A percentile compares a stretch with the other conserved stretches of the same genome.
phyloP scores from a whole-genome alignment of 2,329 filamentous ascomycete species.

The Xylariales sp. region DNA sequence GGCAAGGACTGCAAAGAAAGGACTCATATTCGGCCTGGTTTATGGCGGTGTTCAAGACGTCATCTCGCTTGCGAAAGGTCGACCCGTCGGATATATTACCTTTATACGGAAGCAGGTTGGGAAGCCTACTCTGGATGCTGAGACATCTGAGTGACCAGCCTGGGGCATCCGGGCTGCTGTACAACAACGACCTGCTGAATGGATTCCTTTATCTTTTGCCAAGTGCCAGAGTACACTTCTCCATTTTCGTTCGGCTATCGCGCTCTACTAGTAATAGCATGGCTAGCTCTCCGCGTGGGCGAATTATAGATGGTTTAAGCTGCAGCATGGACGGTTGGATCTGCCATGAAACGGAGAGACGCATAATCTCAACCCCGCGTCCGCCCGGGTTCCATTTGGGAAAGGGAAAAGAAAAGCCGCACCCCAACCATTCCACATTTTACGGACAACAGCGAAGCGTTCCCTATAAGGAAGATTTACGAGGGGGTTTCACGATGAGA shows the following conservation, averaged over 20 bases:
- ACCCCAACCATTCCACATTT: not conserved
- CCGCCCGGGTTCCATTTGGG: not conserved
- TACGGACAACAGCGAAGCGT: not conserved
- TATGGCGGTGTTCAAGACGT: slow-evolving; percentile 87
- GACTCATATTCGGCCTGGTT: slow-evolving; percentile 79
- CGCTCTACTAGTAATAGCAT: slow-evolving; percentile 18
- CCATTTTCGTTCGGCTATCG: slow-evolving; percentile 21
- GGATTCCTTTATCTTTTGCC: not conserved
- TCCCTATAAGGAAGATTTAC: not conserved
- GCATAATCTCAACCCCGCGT: slow-evolving; percentile 17
- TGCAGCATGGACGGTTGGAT: slow-evolving; percentile 24
- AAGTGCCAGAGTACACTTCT: not conserved
- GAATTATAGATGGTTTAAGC: slow-evolving; percentile 22
- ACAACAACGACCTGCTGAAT: slow-evolving; percentile 2
- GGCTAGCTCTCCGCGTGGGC: slow-evolving; percentile 4
- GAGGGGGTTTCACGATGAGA: not conserved
- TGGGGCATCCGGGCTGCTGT: not conserved
- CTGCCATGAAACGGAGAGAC: slow-evolving; percentile 14
- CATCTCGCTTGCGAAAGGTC: slow-evolving; percentile 75
- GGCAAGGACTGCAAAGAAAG: slow-evolving; percentile 81
- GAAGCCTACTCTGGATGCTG: slow-evolving; percentile 39
- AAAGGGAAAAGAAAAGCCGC: not conserved
- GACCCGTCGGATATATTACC: slow-evolving; percentile 79
- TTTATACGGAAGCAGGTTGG: slow-evolving; percentile 65
- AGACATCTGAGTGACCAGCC: slow-evolving; percentile 13